These are phyloP conservation scores for Colletotrichum aenigma DNA, from an alignment of 2,329 filamentous ascomycete species.

Conservation along the genomic window DNA sequence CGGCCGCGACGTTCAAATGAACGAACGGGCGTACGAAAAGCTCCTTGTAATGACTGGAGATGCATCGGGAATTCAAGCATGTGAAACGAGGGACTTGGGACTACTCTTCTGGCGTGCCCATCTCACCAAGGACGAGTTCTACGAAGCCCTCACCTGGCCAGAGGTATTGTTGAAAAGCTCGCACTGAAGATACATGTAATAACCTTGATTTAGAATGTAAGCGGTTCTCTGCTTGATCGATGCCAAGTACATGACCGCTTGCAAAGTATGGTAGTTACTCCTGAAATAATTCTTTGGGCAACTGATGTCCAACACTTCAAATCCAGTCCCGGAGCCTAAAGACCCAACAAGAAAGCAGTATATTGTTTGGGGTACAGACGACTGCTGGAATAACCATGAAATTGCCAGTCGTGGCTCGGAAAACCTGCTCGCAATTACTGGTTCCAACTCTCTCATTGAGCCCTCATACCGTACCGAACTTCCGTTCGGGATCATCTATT, in stretches of 20 bases:
- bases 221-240: not conserved
- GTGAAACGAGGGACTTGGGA: not conserved
- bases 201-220: not conserved
- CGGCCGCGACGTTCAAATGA: not conserved
- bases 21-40: not conserved
- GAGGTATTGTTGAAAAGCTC: not conserved
- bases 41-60: not conserved
- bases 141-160: not conserved
- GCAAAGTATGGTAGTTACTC: not conserved
- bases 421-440: not conserved
- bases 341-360: not conserved
- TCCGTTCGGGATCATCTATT: not conserved
- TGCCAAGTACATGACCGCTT: not conserved
- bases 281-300: not conserved
- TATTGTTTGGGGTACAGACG: not conserved
- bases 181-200: not conserved
- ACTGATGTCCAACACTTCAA: not conserved
- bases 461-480: rapidly evolving
- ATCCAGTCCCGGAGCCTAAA: not conserved
- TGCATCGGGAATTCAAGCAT: not conserved
- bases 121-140: not conserved
- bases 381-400: not conserved
- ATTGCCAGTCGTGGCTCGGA: not conserved
- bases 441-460: not conserved
- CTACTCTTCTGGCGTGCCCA: not conserved